Conservation (phyloP, 2,329 filamentous ascomycete genomes). For the Xylariaceae sp. region DNA sequence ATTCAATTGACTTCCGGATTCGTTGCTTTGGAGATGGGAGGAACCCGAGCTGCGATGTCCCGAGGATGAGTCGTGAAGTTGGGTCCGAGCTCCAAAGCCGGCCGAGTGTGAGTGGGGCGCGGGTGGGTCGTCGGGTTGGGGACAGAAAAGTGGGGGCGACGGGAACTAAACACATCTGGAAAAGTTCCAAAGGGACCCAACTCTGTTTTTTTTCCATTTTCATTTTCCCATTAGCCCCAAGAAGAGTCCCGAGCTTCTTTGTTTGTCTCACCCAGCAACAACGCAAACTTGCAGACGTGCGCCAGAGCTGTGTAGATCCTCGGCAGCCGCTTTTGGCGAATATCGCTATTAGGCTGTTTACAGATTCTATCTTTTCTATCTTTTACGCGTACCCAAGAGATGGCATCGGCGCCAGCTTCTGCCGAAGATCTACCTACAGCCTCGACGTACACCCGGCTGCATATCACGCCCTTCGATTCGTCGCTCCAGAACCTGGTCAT, state of each 20-base stretch:
- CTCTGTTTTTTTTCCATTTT: not conserved
- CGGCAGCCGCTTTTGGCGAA: not conserved
- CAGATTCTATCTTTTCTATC: not conserved
- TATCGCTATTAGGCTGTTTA: not conserved
- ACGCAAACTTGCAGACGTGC: not conserved
- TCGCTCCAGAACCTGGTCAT: conserved; percentile 69
- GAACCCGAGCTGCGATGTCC: not conserved
- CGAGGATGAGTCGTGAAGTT: not conserved
- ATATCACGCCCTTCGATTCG: conserved; percentile 81
- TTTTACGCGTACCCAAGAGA: conserved; percentile 15
- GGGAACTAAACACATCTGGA: not conserved
- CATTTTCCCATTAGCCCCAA: too few relatives aligned
- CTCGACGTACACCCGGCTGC: conserved; percentile 54
- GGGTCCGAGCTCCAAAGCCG: not conserved
- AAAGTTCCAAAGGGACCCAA: not conserved
- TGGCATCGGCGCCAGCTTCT: conserved; percentile 20
- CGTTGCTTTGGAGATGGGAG: not conserved
- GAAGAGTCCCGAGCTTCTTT: too few relatives aligned
- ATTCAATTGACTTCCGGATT: not conserved
- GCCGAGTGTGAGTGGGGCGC: not conserved
- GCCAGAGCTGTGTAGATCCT: not conserved
- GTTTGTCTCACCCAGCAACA: not conserved
- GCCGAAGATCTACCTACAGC: conserved; percentile 11
- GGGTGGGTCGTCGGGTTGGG: not conserved
- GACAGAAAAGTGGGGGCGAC: not conserved